phyloP scores from a whole-genome alignment of 2,329 filamentous ascomycete genomes.

The Verticillium nonalfalfae region DNA sequence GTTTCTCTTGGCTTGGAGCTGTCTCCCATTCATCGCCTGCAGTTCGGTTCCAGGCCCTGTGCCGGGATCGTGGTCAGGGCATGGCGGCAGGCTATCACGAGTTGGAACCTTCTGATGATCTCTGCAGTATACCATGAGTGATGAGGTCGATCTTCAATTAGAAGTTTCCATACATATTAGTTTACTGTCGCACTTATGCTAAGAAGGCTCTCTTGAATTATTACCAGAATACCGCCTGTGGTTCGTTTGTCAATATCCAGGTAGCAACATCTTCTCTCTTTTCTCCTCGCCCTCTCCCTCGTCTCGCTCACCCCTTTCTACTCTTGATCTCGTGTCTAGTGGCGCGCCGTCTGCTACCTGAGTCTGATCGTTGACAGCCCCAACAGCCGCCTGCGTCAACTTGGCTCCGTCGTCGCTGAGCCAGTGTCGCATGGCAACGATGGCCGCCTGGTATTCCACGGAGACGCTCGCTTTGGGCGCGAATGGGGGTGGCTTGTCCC shows the following conservation, averaged over 20 bases:
- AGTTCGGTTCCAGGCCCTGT: too few species aligned
- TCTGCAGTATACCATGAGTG: too few species aligned
- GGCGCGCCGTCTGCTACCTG: neutral
- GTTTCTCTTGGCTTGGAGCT: neutral
- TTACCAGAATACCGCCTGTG: neutral
- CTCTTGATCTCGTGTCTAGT: neutral
- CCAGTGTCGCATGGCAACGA: slow-evolving; percentile 33
- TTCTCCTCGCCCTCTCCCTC: neutral
- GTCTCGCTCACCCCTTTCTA: neutral
- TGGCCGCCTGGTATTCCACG: slow-evolving; percentile 39
- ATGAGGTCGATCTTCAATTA: too few species aligned
- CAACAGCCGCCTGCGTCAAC: neutral
- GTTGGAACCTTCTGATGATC: too few species aligned
- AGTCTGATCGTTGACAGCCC: neutral
- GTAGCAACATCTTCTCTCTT: neutral
- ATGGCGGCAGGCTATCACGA: too few species aligned
- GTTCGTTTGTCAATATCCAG: neutral
- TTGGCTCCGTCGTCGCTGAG: neutral
- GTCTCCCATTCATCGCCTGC: too few species aligned
- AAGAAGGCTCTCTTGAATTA: neutral
- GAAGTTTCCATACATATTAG: too few species aligned
- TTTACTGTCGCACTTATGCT: neutral
- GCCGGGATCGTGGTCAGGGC: neutral
- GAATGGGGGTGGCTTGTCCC: slow-evolving; percentile 41
- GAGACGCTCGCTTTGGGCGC: slow-evolving; percentile 34